Conservation (phyloP, 495 filamentous ascomycete species). For the Tetracladium marchalianum region DNA sequence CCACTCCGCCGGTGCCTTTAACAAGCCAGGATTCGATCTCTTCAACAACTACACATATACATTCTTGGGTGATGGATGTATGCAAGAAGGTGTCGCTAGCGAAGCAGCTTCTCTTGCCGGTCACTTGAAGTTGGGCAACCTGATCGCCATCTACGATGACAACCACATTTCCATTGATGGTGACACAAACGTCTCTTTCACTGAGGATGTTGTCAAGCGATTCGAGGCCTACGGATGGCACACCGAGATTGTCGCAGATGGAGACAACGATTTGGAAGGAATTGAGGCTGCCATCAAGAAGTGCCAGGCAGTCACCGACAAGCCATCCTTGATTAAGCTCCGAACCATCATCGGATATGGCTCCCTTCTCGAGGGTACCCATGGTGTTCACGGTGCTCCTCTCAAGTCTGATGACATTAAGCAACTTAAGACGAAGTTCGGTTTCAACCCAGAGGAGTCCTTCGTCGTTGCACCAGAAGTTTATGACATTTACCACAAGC, state of each 20-base stretch:
- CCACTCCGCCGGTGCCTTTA: conserved; percentile 83
- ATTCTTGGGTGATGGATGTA: conserved; percentile 97
- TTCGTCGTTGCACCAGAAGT: conserved; percentile 94
- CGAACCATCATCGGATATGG: conserved; percentile 97
- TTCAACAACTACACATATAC: conserved; percentile 93
- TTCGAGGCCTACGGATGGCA: conserved; percentile 99
- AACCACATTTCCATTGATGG: conserved; percentile 96
- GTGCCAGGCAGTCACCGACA: conserved; percentile 81
- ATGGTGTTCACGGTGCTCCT: conserved; percentile 89
- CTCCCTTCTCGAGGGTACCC: conserved; percentile 85
- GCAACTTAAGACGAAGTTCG: conserved; percentile 85
- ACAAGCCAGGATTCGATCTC: conserved; percentile 90
- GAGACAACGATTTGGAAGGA: conserved; percentile 77
- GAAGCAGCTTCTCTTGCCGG: conserved; percentile 90
- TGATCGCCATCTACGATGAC: conserved; percentile 96
- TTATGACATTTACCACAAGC: conserved; percentile 81
- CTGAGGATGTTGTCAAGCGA: conserved; percentile 90
- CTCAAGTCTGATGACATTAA: conserved; percentile 90
- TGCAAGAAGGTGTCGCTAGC: conserved; percentile 94
- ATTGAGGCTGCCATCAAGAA: conserved; percentile 85
- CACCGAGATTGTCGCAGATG: conserved; percentile 72
- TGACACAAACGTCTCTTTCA: conserved; percentile 91
- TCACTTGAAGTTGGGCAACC: conserved; percentile 93
- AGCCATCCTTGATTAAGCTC: conserved; percentile 94
- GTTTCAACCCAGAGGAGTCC: conserved; percentile 88